A percentile compares a stretch with the other conserved stretches of the same genome.
Conservation (phyloP, 257 asterid species). For the Cruciata laevipes region DNA sequence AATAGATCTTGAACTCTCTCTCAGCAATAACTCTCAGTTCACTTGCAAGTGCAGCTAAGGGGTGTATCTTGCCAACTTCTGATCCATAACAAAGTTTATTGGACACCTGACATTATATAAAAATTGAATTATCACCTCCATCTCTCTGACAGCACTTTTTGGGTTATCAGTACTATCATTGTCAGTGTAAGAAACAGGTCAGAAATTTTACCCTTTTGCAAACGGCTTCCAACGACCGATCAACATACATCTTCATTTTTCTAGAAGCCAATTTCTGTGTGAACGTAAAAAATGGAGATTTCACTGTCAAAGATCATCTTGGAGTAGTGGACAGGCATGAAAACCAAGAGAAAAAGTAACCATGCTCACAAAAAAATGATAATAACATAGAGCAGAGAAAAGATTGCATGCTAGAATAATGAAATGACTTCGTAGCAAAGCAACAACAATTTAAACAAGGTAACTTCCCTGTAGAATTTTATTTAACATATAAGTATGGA, state of each 20-base stretch:
- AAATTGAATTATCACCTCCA: constrained; percentile 16
- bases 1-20: constrained; percentile 50
- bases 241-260: constrained; percentile 55
- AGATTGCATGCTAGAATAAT: neutral
- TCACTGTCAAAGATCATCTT: constrained; percentile 1
- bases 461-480: neutral
- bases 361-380: neutral
- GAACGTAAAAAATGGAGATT: constrained; percentile 26
- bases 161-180: neutral
- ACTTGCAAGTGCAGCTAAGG: constrained; percentile 70
- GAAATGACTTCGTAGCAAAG: constrained; percentile 7
- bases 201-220: constrained; percentile 62
- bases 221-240: constrained; percentile 66
- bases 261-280: constrained; percentile 35
- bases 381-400: neutral
- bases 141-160: constrained; percentile 6
- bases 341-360: neutral
- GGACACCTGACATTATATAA: constrained; percentile 41
- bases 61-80: constrained; percentile 43
- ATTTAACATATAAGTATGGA: constrained; percentile 12
- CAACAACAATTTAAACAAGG: neutral
- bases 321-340: neutral
- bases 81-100: constrained; percentile 38
- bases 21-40: constrained; percentile 65
- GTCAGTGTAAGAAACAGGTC: constrained; percentile 8